Evolutionary conservation across 2,329 filamentous ascomycete genomes (phyloP).

Genomic region (Fusarium sp.): DNA sequence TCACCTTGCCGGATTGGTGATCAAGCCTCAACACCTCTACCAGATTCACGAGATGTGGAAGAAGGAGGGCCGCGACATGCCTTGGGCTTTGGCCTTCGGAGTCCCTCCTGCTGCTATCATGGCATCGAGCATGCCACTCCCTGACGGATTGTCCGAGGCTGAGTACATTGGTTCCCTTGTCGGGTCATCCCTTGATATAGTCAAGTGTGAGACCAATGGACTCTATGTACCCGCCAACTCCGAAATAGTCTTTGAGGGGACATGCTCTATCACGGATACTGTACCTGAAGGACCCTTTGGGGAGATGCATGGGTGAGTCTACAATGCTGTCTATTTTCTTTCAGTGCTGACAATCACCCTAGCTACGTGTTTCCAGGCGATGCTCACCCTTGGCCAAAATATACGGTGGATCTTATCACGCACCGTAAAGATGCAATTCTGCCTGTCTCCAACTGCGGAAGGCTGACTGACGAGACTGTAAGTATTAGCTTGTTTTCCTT

Average conservation of each 20-base stretch:
- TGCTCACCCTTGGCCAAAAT: constrained; percentile 1
- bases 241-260: constrained; percentile 62
- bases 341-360: neutral
- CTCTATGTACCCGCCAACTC: constrained; percentile 58
- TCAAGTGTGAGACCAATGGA: constrained; percentile 61
- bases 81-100: constrained; percentile 59
- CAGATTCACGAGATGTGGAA: constrained; percentile 60
- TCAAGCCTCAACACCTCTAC: constrained; percentile 57
- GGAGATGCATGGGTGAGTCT: constrained; percentile 46
- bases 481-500: neutral
- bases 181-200: constrained; percentile 55
- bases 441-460: constrained; percentile 21
- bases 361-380: neutral
- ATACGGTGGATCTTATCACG: constrained; percentile 22
- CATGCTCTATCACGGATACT: constrained; percentile 45
- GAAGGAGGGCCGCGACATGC: constrained; percentile 54
- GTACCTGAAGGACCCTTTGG: constrained; percentile 60
- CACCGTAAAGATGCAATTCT: constrained; percentile 25
- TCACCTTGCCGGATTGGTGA: constrained; percentile 53
- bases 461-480: constrained; percentile 8
- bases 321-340: too few relatives aligned
- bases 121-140: constrained; percentile 56
- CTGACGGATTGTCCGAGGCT: constrained; percentile 53
- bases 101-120: constrained; percentile 62
- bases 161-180: constrained; percentile 59